phyloP scores from a whole-genome alignment of 2,329 filamentous ascomycete species.

The Alternaria gaisen region DNA sequence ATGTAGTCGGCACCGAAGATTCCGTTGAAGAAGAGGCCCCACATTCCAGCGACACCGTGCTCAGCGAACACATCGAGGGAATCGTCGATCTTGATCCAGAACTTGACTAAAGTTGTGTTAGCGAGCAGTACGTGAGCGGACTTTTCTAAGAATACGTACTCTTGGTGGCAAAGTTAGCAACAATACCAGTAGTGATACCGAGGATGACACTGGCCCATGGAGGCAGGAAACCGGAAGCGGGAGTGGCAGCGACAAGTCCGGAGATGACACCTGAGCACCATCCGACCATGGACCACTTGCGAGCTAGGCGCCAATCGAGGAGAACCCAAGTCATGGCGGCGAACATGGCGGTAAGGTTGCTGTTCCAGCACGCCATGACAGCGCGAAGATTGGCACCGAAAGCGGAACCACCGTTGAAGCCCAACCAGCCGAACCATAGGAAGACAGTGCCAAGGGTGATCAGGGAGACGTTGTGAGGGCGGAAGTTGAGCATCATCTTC shows the following conservation, averaged over 20 bases:
- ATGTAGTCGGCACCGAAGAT: conserved; percentile 80
- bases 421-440: conserved; percentile 98
- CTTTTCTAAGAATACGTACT: conserved; percentile 62
- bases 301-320: conserved; percentile 91
- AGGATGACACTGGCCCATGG: conserved; percentile 70
- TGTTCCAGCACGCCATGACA: conserved; percentile 98
- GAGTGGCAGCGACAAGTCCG: conserved; percentile 86
- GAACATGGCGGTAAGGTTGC: conserved; percentile 91
- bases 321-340: conserved; percentile 92
- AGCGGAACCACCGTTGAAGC: conserved; percentile 96
- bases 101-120: conserved; percentile 64
- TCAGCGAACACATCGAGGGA: conserved; percentile 91
- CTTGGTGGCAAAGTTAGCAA: conserved; percentile 88
- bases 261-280: conserved; percentile 92
- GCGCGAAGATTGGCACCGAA: conserved; percentile 95
- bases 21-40: conserved; percentile 80
- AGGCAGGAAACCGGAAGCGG: conserved; percentile 80
- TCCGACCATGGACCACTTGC: conserved; percentile 94
- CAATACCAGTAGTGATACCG: conserved; percentile 69
- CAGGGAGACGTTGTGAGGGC: conserved; percentile 96
- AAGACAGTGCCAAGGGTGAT: conserved; percentile 95
- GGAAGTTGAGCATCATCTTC: conserved; percentile 99
- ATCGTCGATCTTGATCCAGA: conserved; percentile 82
- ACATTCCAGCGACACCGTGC: conserved; percentile 84
- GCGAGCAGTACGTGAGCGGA: conserved; percentile 1